Conservation (phyloP, 2,329 filamentous ascomycete species). For the Pyrenophora seminiperda region DNA sequence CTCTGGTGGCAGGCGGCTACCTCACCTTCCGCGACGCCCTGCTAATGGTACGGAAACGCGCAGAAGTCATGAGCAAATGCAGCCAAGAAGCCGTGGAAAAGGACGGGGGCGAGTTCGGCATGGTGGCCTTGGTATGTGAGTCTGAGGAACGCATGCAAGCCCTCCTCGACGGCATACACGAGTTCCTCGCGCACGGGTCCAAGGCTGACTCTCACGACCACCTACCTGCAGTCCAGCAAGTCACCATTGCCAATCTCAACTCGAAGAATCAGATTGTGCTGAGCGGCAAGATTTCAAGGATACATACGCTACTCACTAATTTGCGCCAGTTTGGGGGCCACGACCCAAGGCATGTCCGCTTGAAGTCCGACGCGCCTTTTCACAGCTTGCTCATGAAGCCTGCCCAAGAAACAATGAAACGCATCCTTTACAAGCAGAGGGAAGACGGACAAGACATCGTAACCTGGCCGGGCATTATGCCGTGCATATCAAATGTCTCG, state of each 20-base stretch:
- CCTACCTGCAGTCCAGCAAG: conserved; percentile 79
- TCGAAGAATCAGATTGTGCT: conserved; percentile 95
- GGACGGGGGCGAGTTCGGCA: conserved; percentile 84
- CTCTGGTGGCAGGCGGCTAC: conserved; percentile 83
- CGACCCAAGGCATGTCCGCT: conserved; percentile 82
- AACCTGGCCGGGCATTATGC: conserved; percentile 73
- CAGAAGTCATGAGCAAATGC: conserved; percentile 81
- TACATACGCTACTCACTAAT: conserved; percentile 80
- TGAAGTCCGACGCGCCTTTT: conserved; percentile 89
- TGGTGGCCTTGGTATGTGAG: conserved; percentile 92
- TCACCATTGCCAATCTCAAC: conserved; percentile 92
- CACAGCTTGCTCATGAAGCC: conserved; percentile 92
- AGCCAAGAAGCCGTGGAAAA: conserved; percentile 68
- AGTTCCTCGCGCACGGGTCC: conserved; percentile 74
- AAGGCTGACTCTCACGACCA: conserved; percentile 71
- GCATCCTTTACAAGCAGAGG: conserved; percentile 65
- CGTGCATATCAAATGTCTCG: conserved; percentile 85
- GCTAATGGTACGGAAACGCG: conserved; percentile 74
- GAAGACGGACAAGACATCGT: conserved; percentile 67
- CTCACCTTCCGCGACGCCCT: conserved; percentile 78
- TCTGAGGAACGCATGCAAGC: conserved; percentile 69
- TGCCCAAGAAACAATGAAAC: conserved; percentile 74
- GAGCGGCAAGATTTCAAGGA: conserved; percentile 82
- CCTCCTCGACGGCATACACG: conserved; percentile 74
- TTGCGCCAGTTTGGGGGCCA: conserved; percentile 88